Evolutionary conservation across 1,284 basidiomycete species (phyloP).

Genomic region (Puccinia novopanici): DNA sequence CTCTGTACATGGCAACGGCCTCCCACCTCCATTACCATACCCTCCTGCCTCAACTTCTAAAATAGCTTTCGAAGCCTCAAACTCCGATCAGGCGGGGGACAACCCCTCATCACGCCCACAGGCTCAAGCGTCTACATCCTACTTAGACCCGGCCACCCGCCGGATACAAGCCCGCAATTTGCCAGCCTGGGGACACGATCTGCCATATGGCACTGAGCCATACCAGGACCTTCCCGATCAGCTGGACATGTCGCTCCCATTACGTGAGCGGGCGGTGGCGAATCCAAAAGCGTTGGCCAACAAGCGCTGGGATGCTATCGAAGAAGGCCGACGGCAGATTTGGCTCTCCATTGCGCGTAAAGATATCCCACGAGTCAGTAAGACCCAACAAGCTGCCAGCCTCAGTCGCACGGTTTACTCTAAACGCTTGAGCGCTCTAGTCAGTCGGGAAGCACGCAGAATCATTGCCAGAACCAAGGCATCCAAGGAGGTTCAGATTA

Average conservation of each 20-base stretch:
- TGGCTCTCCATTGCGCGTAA: slow-evolving; percentile 59
- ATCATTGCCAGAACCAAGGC: slow-evolving; percentile 77
- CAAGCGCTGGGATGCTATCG: slow-evolving; percentile 53
- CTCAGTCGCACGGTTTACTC: slow-evolving; percentile 64
- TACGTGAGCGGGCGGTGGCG: slow-evolving; percentile 35
- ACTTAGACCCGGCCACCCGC: slow-evolving; percentile 32
- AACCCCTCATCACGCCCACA: neutral
- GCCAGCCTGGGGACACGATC: slow-evolving; percentile 45
- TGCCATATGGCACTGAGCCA: slow-evolving; percentile 49
- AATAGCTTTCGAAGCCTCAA: neutral
- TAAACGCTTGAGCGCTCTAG: slow-evolving; percentile 75
- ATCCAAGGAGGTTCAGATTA: slow-evolving; percentile 82
- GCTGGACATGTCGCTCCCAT: slow-evolving; percentile 38
- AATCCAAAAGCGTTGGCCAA: slow-evolving; percentile 50
- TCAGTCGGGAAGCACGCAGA: slow-evolving; percentile 78
- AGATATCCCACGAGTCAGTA: slow-evolving; percentile 59
- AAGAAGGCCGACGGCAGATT: slow-evolving; percentile 58
- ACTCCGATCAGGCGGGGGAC: neutral
- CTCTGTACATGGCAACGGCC: neutral
- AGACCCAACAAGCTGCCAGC: slow-evolving; percentile 56
- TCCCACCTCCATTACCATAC: neutral
- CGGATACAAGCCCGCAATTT: slow-evolving; percentile 18
- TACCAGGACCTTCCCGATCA: slow-evolving; percentile 32
- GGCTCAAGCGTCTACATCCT: slow-evolving; percentile 1
- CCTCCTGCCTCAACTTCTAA: slow-evolving; percentile 16